Conservation (phyloP, 139 green algal species). For the Coccomyxa sp. region DNA sequence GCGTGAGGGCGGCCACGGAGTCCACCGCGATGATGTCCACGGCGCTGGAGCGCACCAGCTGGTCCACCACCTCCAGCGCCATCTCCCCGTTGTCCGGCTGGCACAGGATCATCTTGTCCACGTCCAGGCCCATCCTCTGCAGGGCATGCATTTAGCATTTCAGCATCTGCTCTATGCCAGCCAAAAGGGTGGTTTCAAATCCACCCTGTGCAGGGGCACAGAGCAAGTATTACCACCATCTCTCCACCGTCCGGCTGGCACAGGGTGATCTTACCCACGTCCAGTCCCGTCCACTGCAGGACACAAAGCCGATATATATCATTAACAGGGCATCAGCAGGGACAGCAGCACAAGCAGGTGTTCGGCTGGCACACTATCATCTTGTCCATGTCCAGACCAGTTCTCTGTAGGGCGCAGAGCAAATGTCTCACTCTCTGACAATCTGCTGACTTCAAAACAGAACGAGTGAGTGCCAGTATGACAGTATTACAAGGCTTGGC, state of each 20-base stretch:
- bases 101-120: conserved; percentile 58
- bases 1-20: conserved; percentile 88
- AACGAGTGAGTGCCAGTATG: too few species aligned
- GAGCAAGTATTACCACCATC: too few species aligned
- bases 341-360: too few species aligned
- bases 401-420: too few species aligned
- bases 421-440: too few species aligned
- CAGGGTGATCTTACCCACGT: background rate
- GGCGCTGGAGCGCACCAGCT: conserved; percentile 56
- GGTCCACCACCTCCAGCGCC: conserved; percentile 82
- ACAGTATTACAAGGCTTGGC: too few species aligned
- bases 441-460: too few species aligned
- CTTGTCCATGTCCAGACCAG: too few species aligned
- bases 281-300: too few species aligned
- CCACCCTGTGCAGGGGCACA: background rate
- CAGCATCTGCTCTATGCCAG: background rate
- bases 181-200: background rate
- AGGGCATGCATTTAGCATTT: background rate
- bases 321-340: too few species aligned
- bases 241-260: background rate
- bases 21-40: conserved; percentile 92
- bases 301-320: too few species aligned
- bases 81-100: conserved; percentile 81
- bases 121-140: conserved; percentile 50
- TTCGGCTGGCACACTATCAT: too few species aligned